Evolutionary conservation across 106 monocot genomes (phyloP).

Genomic region (Chionographis japonica): DNA sequence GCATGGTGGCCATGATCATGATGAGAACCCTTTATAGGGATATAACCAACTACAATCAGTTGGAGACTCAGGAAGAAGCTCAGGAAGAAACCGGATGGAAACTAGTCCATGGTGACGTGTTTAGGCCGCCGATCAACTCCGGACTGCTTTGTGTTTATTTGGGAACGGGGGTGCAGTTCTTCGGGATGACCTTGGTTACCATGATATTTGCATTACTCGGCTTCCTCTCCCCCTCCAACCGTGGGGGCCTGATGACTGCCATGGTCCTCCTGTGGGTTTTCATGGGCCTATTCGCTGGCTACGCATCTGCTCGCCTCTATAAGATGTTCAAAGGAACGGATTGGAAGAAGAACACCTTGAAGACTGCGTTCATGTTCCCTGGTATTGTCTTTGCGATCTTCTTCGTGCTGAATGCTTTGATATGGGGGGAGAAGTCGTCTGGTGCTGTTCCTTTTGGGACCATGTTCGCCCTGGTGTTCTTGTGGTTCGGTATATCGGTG

Average conservation of each 20-base stretch:
- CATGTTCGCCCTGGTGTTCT: slow-evolving; percentile 41
- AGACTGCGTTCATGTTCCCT: slow-evolving; percentile 20
- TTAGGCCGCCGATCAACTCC: slow-evolving; percentile 22
- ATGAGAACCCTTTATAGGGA: slow-evolving; percentile 31
- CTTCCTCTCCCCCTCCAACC: slow-evolving; percentile 16
- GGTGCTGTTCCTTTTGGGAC: slow-evolving; percentile 48
- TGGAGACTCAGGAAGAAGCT: slow-evolving; percentile 33
- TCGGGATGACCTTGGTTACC: slow-evolving; percentile 11
- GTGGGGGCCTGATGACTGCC: slow-evolving; percentile 15
- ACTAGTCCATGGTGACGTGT: slow-evolving; percentile 31
- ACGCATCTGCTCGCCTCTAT: slow-evolving; percentile 13
- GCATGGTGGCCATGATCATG: slow-evolving; percentile 41
- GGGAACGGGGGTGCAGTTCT: slow-evolving; percentile 14
- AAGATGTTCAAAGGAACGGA: slow-evolving; percentile 19
- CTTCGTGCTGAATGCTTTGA: slow-evolving; percentile 13
- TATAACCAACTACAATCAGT: slow-evolving; percentile 31
- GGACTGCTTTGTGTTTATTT: slow-evolving; percentile 29
- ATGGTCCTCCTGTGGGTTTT: slow-evolving; percentile 22
- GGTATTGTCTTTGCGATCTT: slow-evolving; percentile 7
- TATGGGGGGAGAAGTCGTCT: slow-evolving; percentile 16
- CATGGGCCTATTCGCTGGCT: slow-evolving; percentile 17
- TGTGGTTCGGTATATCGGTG: slow-evolving; percentile 40
- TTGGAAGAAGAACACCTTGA: slow-evolving; percentile 17
- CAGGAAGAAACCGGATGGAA: slow-evolving; percentile 40
- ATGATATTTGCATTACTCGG: slow-evolving; percentile 22